phyloP scores from a whole-genome alignment of 345 rosid genomes.

The Raphanus raphanistrum region DNA sequence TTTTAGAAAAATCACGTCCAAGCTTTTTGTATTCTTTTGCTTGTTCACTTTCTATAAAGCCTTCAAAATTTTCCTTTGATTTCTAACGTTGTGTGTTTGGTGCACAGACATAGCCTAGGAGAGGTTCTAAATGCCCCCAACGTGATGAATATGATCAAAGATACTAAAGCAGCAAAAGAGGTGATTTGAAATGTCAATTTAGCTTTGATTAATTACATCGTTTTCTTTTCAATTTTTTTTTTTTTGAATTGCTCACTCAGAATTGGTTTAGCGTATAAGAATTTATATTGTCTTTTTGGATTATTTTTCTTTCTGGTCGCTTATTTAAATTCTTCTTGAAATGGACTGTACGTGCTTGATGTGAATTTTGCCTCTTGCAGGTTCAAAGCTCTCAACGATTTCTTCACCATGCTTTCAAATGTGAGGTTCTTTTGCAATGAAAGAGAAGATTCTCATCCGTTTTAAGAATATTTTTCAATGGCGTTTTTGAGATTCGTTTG shows the following conservation, averaged over 20 bases:
- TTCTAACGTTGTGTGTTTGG: conserved; percentile 9
- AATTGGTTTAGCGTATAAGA: neutral
- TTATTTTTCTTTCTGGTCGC: neutral
- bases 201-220: neutral
- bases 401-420: conserved; percentile 87
- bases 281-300: neutral
- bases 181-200: conserved; percentile 36
- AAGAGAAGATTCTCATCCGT: neutral
- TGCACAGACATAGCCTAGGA: conserved; percentile 80
- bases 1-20: neutral
- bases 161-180: conserved; percentile 97
- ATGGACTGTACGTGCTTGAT: neutral
- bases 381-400: conserved; percentile 85
- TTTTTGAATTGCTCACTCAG: neutral
- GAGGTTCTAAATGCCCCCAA: conserved; percentile 88
- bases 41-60: conserved; percentile 5
- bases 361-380: conserved; percentile 40
- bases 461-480: neutral
- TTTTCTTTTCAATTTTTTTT: neutral
- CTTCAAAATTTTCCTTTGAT: neutral
- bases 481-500: neutral
- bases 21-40: conserved; percentile 1
- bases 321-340: neutral
- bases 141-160: conserved; percentile 88
- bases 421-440: conserved; percentile 52